Evolutionary conservation across 495 filamentous ascomycete genomes (phyloP).

Genomic region (Aspergillus campestris): DNA sequence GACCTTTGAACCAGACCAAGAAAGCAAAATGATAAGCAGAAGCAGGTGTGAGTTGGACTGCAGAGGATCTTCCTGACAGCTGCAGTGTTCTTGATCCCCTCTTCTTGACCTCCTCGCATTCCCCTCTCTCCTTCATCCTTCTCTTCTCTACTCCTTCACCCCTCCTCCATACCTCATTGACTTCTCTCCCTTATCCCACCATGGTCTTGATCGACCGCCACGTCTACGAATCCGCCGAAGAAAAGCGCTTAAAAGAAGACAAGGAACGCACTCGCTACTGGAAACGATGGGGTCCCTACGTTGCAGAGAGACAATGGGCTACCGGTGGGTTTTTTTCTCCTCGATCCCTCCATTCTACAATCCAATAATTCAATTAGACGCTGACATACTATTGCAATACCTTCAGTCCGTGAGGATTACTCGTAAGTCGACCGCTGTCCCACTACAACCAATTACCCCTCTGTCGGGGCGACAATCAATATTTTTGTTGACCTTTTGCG

Average conservation of each 20-base stretch:
- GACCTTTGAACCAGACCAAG: no score
- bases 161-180: background rate
- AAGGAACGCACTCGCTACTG: slow-evolving; percentile 72
- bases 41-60: no score
- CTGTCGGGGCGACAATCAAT: background rate
- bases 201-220: slow-evolving; percentile 88
- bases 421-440: slow-evolving; percentile 44
- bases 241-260: slow-evolving; percentile 82
- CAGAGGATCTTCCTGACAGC: no score
- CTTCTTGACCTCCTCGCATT: background rate
- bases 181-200: slow-evolving; percentile 5
- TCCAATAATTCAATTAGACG: slow-evolving; percentile 3
- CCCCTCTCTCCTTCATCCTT: slow-evolving; percentile 4
- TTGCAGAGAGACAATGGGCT: slow-evolving; percentile 74
- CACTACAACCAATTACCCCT: no score
- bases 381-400: slow-evolving; percentile 8
- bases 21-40: no score
- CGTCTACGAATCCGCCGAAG: slow-evolving; percentile 78
- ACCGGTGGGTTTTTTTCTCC: slow-evolving; percentile 49
- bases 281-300: slow-evolving; percentile 81
- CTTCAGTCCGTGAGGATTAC: slow-evolving; percentile 87
- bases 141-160: background rate
- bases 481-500: slow-evolving; percentile 3
- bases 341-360: background rate
- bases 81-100: slow-evolving; percentile 1